Evolutionary conservation across 2,329 filamentous ascomycete species (phyloP), one percentile per base, ranked within the genome.

Genomic region (Davidsoniella neocaledoniae): DNA sequence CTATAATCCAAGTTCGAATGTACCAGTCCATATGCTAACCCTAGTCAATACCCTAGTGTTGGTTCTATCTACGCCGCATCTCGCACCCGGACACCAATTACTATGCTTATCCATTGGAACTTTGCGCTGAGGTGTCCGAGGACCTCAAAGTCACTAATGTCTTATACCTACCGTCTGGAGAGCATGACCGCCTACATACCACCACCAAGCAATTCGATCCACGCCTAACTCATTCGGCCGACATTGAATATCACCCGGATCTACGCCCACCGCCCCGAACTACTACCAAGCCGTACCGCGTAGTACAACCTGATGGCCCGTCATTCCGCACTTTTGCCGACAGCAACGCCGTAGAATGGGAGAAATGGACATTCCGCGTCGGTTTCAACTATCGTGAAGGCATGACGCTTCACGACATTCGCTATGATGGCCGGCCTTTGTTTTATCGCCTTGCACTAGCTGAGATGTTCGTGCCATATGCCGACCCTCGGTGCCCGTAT

Each of bases 401-500:
- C 29, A 72, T 76, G 10, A 78, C 80, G 2, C 67, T 86, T 0
- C 79, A 85, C 56, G 77, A 86, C 56, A 63, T 86, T 5, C 70
- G 71, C 48, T 85, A 81, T 54, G 78, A 81, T 54, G 75, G 73
- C 8, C 69, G 79, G 23, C 76, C 70, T 48, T 64, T 85, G n/a
- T 74, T 85, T 62, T 80, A 86, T 63, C 70, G 81, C 2, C 61
- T 85, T 17, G 74, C 73, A 33, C 66, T 85, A 36, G 74, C 73
- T 48, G 81, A 85, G 58, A 85, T 85, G 81, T 73, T 76, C 14
- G 77, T 83, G 0, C 77, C 78, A 0, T 85, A 84, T 53, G 77
- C 69, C 0, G 79, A 83, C 55, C 76, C 75, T 2, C 69, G 79
- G 5, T 63, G 68, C 1, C 79, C 79, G 0, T 83, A 76, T 58